Evolutionary conservation across 371 early-diverging fungal genomes (phyloP).

Genomic region (Mucor sp.): DNA sequence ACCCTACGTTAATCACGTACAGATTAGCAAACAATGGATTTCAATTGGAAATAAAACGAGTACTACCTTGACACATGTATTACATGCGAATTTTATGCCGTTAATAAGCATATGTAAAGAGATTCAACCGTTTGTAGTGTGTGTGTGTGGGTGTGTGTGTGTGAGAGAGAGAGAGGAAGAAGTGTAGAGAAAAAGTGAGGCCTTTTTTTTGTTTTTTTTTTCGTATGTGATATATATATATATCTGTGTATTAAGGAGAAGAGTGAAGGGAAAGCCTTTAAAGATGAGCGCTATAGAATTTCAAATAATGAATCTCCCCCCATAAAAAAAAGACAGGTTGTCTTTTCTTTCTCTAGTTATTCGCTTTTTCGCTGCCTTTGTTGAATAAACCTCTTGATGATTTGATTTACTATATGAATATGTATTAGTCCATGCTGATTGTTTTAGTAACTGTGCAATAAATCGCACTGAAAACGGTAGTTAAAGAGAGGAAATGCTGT

Average conservation of each 20-base stretch:
- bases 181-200: too few species aligned
- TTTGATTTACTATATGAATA: too few species aligned
- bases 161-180: too few species aligned
- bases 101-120: conserved; percentile 23
- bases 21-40: background rate
- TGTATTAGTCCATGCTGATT: background rate
- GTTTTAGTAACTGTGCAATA: background rate
- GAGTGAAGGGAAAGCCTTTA: too few species aligned
- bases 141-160: too few species aligned
- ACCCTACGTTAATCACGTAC: conserved; percentile 30
- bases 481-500: background rate
- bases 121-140: too few species aligned
- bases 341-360: background rate
- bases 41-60: background rate
- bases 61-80: conserved; percentile 33
- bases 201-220: too few species aligned
- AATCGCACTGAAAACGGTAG: background rate
- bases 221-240: too few species aligned
- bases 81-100: conserved; percentile 35
- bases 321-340: too few species aligned
- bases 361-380: background rate
- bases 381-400: too few species aligned
- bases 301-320: too few species aligned
- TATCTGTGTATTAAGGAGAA: too few species aligned
- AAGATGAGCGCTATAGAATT: background rate